These are phyloP conservation scores for Besnoitia besnoiti DNA, from an alignment of 169 alveolate genomes.

Conservation along the genomic window DNA sequence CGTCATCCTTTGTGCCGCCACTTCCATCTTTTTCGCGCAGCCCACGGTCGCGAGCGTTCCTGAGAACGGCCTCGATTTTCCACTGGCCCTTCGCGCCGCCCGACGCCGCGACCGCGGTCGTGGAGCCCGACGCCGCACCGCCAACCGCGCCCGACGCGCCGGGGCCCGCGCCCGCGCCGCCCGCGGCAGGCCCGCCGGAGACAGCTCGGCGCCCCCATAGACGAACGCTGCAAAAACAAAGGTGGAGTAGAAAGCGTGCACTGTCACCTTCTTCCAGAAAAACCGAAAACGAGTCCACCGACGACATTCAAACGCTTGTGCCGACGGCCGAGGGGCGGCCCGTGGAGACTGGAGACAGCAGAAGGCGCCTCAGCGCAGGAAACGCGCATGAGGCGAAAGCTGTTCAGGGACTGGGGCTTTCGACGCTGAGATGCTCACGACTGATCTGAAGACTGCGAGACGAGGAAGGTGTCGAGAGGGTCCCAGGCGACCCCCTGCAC, in stretches of 20 bases:
- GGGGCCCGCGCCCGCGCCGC: background rate
- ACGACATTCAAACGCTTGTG: no score
- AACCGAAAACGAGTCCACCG: no score
- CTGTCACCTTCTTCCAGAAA: no score
- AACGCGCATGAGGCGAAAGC: no score
- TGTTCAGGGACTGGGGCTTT: no score
- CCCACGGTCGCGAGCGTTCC: slow-evolving; percentile 8
- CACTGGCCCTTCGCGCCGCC: background rate
- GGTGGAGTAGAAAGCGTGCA: background rate
- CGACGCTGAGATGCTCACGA: slow-evolving; percentile 64
- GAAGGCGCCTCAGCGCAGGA: no score
- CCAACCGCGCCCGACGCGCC: background rate
- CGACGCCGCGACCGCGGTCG: background rate
- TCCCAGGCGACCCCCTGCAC: slow-evolving; percentile 85
- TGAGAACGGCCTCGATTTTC: slow-evolving; percentile 17
- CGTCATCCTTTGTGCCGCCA: background rate
- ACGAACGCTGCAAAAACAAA: background rate
- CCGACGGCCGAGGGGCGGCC: no score
- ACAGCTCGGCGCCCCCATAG: slow-evolving; percentile 11
- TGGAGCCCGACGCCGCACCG: background rate
- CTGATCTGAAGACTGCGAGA: slow-evolving; percentile 88
- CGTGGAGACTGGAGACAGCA: no score
- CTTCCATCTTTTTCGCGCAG: background rate
- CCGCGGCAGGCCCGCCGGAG: background rate
- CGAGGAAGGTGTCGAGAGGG: slow-evolving; percentile 79